Percentiles rank a stretch among this genome's conserved stretches.
Evolutionary conservation across 2,329 filamentous ascomycete species (phyloP).

Genomic region (Stemphylium lycopersici): DNA sequence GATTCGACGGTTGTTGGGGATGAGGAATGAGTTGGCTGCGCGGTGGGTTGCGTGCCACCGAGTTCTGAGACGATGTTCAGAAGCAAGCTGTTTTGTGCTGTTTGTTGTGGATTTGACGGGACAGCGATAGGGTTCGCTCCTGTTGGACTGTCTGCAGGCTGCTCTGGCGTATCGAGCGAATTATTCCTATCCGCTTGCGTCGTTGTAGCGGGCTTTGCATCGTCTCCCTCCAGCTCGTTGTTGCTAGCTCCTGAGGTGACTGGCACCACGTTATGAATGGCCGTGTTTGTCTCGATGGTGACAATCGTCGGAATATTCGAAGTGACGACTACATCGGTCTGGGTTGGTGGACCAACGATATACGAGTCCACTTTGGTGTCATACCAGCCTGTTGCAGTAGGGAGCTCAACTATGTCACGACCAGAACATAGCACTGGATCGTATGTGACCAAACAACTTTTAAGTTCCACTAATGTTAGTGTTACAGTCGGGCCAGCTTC

Average conservation of each 20-base stretch:
- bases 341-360: constrained; percentile 1
- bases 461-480: background rate
- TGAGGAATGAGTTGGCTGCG: constrained; percentile 10
- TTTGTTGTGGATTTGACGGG: constrained; percentile 2
- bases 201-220: background rate
- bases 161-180: background rate
- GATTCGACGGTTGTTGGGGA: background rate
- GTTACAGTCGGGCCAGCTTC: background rate
- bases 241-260: background rate
- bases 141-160: background rate
- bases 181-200: background rate
- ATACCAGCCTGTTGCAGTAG: constrained; percentile 23
- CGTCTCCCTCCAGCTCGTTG: background rate
- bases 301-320: constrained; percentile 26
- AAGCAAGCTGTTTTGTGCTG: constrained; percentile 20
- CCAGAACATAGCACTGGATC: background rate
- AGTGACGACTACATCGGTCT: constrained; percentile 14
- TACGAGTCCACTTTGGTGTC: constrained; percentile 1
- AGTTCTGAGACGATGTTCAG: constrained; percentile 25
- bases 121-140: background rate
- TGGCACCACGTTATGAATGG: background rate
- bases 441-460: constrained; percentile 1
- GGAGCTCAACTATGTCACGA: constrained; percentile 3
- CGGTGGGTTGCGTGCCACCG: constrained; percentile 9
- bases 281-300: constrained; percentile 19